Conservation (phyloP, 345 rosid species). For the Brassica nigra region DNA sequence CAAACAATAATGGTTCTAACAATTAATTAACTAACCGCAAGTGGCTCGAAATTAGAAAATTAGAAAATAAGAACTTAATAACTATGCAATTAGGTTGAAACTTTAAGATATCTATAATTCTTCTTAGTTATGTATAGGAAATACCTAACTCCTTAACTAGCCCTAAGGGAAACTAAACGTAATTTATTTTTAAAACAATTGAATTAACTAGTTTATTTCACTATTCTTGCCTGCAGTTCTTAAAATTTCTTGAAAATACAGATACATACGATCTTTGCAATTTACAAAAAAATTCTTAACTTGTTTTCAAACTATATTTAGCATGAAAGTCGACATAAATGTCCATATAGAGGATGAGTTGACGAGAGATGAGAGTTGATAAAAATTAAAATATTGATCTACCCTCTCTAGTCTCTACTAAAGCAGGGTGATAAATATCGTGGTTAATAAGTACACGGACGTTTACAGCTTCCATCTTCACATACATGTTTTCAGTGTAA, state of each 20-base stretch:
- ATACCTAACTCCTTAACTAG: conserved; percentile 19
- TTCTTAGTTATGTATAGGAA: background rate
- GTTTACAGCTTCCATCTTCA: conserved; percentile 6
- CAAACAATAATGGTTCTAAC: background rate
- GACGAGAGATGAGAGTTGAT: background rate
- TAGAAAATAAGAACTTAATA: background rate
- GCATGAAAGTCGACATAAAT: background rate
- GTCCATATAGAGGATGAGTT: background rate
- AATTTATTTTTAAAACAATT: background rate
- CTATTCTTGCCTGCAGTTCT: background rate
- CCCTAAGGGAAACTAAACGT: background rate
- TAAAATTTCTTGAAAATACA: background rate
- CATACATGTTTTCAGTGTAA: conserved; percentile 15
- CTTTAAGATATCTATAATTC: background rate
- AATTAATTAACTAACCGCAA: background rate
- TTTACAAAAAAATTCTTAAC: background rate
- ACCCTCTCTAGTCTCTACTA: background rate
- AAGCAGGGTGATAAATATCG: background rate
- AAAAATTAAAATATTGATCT: background rate
- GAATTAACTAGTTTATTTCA: background rate
- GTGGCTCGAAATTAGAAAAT: background rate
- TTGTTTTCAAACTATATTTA: background rate
- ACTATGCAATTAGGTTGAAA: background rate
- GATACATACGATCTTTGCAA: background rate
- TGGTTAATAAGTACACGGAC: background rate